Evolutionary conservation across 2,329 filamentous ascomycete species (phyloP), one percentile per base, ranked within the genome.

Genomic region (Diplodia sapinea): DNA sequence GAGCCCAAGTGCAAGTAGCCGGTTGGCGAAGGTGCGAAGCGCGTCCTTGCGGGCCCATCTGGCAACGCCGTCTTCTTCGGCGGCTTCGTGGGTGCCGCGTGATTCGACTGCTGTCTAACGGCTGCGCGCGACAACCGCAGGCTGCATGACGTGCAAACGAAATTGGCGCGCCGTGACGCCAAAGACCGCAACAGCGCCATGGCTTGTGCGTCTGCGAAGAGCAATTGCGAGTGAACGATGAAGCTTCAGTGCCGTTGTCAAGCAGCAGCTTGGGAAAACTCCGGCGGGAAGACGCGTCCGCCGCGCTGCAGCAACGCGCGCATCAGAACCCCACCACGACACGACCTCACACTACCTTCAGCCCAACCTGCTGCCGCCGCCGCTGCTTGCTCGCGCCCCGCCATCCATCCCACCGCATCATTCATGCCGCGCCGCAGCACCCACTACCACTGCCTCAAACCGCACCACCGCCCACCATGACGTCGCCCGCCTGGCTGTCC

Each of bases 1-100:
- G 94, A 97, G 4, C 95, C 95, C 13, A 99, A 84, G 79, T 99
- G 95, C 29, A 99, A 85, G 74, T 94, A 94, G 1, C 95, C 95
- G 0, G 95, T 99, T 0, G 95, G 95, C 1, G 95, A 98, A 0
- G 95, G 95, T 1, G 96, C 95, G 79, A 99, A 99, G 56, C 95
- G 89, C 20, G 95, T 92, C 77, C 92, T 85, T 68, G 88, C 88
- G 8, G 66, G 66, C 8, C 56, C 71, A 7, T 57, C 40, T 57
- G 61, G 59, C 20, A 65, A 26, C 31, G 40, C 59, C 2, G 23
- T 56, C 33, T 54, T 59, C 38, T 47, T 65, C 4, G 51, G 51
- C 29, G 59, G 66, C 40, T 56, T 65, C 38, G 52, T 51, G 2
- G 54, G 57, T 15, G 23, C 15, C 17, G 47, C 26, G 47, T 47